Evolutionary conservation across 345 rosid species (phyloP).

Genomic region (Tarenaya hassleriana): DNA sequence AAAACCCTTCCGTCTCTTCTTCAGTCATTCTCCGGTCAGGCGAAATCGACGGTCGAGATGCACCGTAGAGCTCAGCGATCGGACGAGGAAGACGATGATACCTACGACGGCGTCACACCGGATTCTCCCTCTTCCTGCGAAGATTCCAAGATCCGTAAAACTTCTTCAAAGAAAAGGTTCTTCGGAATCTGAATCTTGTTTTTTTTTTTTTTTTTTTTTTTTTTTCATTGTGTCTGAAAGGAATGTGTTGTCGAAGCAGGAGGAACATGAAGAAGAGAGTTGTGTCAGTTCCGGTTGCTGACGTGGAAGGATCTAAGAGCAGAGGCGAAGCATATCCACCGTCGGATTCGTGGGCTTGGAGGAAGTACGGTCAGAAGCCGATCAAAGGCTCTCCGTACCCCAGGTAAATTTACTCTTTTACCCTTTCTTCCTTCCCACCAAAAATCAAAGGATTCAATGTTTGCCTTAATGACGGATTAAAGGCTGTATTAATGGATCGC

Average conservation of each 20-base stretch:
- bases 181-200: too few relatives aligned
- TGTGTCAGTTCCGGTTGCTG: constrained; percentile 57
- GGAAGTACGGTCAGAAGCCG: constrained; percentile 80
- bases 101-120: constrained; percentile 29
- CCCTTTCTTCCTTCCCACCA: constrained; percentile 6
- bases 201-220: background rate
- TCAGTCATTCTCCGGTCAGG: too few relatives aligned
- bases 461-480: too few relatives aligned
- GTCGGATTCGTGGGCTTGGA: constrained; percentile 84
- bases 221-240: background rate
- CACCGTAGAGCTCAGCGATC: constrained; percentile 28
- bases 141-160: constrained; percentile 31
- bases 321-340: constrained; percentile 61
- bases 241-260: constrained; percentile 25
- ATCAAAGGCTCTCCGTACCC: constrained; percentile 84
- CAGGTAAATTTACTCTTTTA: constrained; percentile 38
- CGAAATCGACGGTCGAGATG: too few relatives aligned
- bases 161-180: constrained; percentile 63
- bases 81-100: constrained; percentile 32
- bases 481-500: background rate
- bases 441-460: too few relatives aligned
- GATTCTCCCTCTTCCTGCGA: constrained; percentile 47
- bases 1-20: too few relatives aligned
- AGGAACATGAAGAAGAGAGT: constrained; percentile 51
- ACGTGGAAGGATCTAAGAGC: constrained; percentile 47